phyloP scores from a whole-genome alignment of 495 filamentous ascomycete genomes.

The Penicillium flavigenum region DNA sequence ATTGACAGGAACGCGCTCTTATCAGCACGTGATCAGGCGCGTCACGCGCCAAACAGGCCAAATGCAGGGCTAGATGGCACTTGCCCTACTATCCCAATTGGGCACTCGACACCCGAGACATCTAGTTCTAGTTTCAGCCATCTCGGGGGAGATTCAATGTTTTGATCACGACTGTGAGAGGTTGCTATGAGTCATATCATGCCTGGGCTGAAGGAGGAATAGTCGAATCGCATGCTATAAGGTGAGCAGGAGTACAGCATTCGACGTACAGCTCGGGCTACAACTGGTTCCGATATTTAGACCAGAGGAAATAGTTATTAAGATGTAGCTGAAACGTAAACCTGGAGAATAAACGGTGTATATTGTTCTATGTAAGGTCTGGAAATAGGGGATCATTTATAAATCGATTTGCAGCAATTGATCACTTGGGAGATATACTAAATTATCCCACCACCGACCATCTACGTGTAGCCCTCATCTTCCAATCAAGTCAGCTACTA shows the following conservation, averaged over 20 bases:
- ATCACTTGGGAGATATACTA: not conserved
- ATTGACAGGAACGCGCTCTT: conserved; percentile 1
- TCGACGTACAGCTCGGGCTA: not conserved
- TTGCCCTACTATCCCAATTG: not conserved
- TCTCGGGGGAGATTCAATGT: not conserved
- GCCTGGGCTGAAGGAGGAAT: not conserved
- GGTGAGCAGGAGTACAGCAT: not conserved
- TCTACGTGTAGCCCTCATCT: not conserved
- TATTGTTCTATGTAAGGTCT: not conserved
- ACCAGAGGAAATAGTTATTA: not conserved
- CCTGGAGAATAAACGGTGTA: not conserved
- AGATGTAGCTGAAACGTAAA: not conserved
- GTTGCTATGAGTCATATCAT: conserved; percentile 10
- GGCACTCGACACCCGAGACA: not conserved
- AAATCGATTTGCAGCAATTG: not conserved
- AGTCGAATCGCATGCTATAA: not conserved
- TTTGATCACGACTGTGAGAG: conserved; percentile 1
- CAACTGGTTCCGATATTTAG: conserved; percentile 2
- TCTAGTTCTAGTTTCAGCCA: not conserved
- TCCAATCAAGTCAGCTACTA: not conserved
- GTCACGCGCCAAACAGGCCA: conserved; percentile 6
- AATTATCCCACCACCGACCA: not conserved
- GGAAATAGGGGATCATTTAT: not conserved
- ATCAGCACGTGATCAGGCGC: conserved; percentile 19
- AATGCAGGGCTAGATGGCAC: not conserved